Evolutionary conservation across 2,329 filamentous ascomycete genomes (phyloP).

Genomic region (Dothidotthia symphoricarpi): DNA sequence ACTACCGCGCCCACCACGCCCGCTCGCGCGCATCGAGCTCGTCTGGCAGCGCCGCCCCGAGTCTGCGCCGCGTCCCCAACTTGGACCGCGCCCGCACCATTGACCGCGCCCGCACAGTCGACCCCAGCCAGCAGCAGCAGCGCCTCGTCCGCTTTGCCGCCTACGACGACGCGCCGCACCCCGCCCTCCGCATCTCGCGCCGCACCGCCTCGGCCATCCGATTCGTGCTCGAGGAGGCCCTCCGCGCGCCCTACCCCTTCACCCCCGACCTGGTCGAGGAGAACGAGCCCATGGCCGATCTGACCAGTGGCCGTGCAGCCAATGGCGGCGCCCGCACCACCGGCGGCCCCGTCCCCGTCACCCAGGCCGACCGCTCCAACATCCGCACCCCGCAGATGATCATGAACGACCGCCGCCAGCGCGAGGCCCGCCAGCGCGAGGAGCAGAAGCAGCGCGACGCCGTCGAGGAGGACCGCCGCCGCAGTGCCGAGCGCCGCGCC

Average conservation of each 20-base stretch:
- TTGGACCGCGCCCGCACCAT: constrained; percentile 34
- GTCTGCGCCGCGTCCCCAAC: constrained; percentile 27
- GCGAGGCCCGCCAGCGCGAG: constrained; percentile 67
- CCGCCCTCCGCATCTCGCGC: constrained; percentile 69
- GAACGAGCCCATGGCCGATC: constrained; percentile 87
- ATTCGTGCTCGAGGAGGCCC: constrained; percentile 85
- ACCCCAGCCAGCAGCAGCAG: constrained; percentile 38
- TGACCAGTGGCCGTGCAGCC: constrained; percentile 60
- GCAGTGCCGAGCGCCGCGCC: constrained; percentile 61
- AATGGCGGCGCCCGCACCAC: constrained; percentile 59
- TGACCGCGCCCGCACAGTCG: constrained; percentile 45
- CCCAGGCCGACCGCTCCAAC: constrained; percentile 52
- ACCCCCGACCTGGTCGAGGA: constrained; percentile 83
- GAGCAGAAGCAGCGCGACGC: constrained; percentile 56
- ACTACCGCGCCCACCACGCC: constrained; percentile 36
- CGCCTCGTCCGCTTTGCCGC: constrained; percentile 39
- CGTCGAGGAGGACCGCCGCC: constrained; percentile 50
- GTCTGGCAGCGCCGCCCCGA: constrained; percentile 50
- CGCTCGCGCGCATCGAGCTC: constrained; percentile 53
- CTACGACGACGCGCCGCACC: constrained; percentile 45
- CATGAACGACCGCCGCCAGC: constrained; percentile 79
- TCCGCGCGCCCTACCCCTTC: constrained; percentile 78
- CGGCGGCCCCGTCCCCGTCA: constrained; percentile 54
- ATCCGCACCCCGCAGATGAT: constrained; percentile 86
- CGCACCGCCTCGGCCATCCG: constrained; percentile 87